These are phyloP conservation scores for Globisporangium middletonii DNA, from an alignment of 352 stramenopile species.

Conservation along the genomic window DNA sequence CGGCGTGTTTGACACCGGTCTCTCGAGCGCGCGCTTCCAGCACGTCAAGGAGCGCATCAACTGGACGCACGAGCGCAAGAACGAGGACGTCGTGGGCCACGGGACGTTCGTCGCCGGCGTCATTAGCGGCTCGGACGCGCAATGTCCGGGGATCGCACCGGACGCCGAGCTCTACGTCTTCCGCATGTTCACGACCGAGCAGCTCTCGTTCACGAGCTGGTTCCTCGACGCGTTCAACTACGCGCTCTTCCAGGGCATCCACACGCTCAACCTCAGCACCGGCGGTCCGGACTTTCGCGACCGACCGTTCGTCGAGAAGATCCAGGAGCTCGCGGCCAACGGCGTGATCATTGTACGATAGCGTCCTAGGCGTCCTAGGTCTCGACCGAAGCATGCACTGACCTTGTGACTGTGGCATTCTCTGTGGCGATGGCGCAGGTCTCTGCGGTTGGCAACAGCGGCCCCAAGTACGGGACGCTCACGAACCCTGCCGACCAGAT, in stretches of 20 bases:
- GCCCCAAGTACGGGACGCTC: constrained; percentile 76
- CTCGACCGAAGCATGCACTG: no score
- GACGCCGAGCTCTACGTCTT: constrained; percentile 78
- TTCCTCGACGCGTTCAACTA: constrained; percentile 91
- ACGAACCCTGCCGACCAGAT: constrained; percentile 84
- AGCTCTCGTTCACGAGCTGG: constrained; percentile 87
- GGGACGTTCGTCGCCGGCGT: constrained; percentile 83
- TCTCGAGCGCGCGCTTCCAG: constrained; percentile 41
- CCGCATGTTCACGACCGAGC: constrained; percentile 80
- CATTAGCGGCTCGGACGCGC: constrained; percentile 44
- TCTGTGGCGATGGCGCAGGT: constrained; percentile 20
- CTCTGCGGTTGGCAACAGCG: constrained; percentile 81
- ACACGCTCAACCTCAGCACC: constrained; percentile 86
- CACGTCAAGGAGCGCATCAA: constrained; percentile 80
- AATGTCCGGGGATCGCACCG: constrained; percentile 74
- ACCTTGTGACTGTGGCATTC: no score
- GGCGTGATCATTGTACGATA: constrained; percentile 59
- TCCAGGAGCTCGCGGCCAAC: constrained; percentile 73
- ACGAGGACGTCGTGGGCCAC: constrained; percentile 69
- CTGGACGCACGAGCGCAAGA: constrained; percentile 82
- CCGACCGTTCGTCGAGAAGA: constrained; percentile 85
- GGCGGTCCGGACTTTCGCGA: constrained; percentile 84
- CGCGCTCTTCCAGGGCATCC: constrained; percentile 61
- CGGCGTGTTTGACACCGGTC: constrained; percentile 83
- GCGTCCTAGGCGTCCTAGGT: no score